Conservation (phyloP, 2,329 filamentous ascomycete species). For the Nigrospora osmanthi region DNA sequence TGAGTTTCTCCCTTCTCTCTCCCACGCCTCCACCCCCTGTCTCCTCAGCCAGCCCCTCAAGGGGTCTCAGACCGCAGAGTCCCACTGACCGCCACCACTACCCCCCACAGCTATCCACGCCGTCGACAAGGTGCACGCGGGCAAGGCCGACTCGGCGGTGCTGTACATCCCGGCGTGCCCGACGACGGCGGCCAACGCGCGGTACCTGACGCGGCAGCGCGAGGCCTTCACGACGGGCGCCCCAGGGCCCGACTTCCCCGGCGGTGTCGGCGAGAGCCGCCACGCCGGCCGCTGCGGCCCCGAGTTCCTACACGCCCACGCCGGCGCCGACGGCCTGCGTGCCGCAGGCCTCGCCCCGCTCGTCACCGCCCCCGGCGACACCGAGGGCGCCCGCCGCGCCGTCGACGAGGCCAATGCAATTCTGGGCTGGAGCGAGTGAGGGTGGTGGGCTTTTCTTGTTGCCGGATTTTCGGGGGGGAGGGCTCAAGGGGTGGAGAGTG, state of each 20-base stretch:
- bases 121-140: slow-evolving; percentile 72
- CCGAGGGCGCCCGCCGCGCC: slow-evolving; percentile 25
- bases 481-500: no score
- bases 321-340: slow-evolving; percentile 24
- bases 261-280: slow-evolving; percentile 57
- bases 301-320: slow-evolving; percentile 24
- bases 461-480: no score
- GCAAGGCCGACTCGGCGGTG: slow-evolving; percentile 69
- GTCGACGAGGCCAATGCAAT: slow-evolving; percentile 33
- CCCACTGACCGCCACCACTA: background rate
- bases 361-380: slow-evolving; percentile 12
- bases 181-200: slow-evolving; percentile 64
- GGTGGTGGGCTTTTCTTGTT: no score
- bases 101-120: slow-evolving; percentile 55
- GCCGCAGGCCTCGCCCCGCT: slow-evolving; percentile 39
- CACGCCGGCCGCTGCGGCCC: slow-evolving; percentile 40
- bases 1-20: slow-evolving; percentile 18
- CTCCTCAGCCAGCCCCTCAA: no score
- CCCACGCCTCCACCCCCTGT: no score
- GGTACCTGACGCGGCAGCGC: slow-evolving; percentile 63
- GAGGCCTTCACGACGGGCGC: slow-evolving; percentile 62
- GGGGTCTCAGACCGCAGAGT: no score
- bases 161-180: slow-evolving; percentile 86
- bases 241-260: slow-evolving; percentile 64
- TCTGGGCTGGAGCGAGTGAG: slow-evolving; percentile 27